Evolutionary conservation across 768 basidiomycete species (phyloP), one percentile per base, ranked within the genome.

Genomic region (Pleurotus tuoliensis): DNA sequence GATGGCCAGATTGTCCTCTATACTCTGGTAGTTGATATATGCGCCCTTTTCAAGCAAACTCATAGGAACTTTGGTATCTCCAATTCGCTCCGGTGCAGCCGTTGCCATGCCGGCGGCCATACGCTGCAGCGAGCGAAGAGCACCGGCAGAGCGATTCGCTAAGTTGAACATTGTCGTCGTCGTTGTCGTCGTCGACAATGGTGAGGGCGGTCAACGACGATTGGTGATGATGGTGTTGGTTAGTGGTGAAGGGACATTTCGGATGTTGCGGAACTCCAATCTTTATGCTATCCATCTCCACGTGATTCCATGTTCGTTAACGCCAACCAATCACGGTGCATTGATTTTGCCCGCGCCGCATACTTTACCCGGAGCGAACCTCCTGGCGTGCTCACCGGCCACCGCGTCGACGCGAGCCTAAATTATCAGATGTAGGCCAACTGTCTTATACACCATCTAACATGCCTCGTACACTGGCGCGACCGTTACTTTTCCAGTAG

Each of bases 11-110:
- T 95, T 98, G 73, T 98, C 94, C 78, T 98, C 95, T 70, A 98
- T 98, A 57, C 95, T 88, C 75, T 94, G 92, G 73, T 94, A 94
- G 83, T 94, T 94, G 73, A 94, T 93, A 69, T 83, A 93, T 44
- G 83, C 85, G 63, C 79, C 83, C 68, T 87, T 84, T 72, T 94
- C 92, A 61, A 93, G 82, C 62, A 87, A 77, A 39, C 90, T 92
- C 90, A 94, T 93, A 63, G 89, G 74, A 56, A 94, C 92, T 75
- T 92, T 92, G 58, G 88, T 92, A 70, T 92, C 90, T 58, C 92
- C 92, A 63, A 94, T 94, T 64, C 89, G 80, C 39, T 53, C 51
- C 46, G 86, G 79, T 5, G 83, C 78, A 67, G 79, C 87, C 64
- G 90, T 92, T 67, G 92, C 92, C 87, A 94, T 87, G 39, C 88